Percentiles rank a stretch among this genome's conserved stretches.
Conservation (phyloP, 2,329 filamentous ascomycete species). For the Penicillium rolfsii region DNA sequence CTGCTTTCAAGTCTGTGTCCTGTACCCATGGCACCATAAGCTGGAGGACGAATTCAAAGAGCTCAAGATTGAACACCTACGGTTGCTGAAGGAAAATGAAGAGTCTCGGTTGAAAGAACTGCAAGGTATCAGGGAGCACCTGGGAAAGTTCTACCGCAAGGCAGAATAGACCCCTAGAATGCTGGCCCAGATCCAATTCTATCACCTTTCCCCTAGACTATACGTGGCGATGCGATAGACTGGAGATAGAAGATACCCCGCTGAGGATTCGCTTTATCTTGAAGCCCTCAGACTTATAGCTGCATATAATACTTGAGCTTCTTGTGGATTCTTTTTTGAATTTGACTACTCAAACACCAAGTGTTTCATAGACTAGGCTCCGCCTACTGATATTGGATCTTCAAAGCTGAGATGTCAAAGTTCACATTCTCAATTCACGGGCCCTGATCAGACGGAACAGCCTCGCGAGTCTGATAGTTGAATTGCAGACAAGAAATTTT, state of each 20-base stretch:
- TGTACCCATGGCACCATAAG: conserved; percentile 72
- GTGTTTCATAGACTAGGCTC: not conserved
- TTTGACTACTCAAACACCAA: too few relatives aligned
- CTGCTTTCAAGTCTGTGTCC: conserved; percentile 68
- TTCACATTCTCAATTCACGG: not conserved
- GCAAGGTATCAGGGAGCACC: conserved; percentile 8
- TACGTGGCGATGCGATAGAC: not conserved
- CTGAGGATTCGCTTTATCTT: not conserved
- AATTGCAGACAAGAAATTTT: not conserved
- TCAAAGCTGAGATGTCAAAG: not conserved
- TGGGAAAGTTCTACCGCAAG: conserved; percentile 1
- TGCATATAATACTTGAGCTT: not conserved
- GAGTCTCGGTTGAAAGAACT: conserved; percentile 15
- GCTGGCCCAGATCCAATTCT: too few relatives aligned
- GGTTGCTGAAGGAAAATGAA: conserved; percentile 33
- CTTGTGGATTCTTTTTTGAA: not conserved
- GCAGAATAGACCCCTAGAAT: not conserved
- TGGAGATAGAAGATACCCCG: not conserved
- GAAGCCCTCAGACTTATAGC: not conserved
- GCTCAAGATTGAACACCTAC: conserved; percentile 61
- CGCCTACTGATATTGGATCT: not conserved
- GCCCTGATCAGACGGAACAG: not conserved
- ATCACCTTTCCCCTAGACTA: not conserved
- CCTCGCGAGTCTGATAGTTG: not conserved
- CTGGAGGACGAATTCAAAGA: conserved; percentile 64